Evolutionary conservation across 805 yeast species (phyloP), one percentile per base, ranked within the genome.

Genomic region (Saturnispora galanensis): DNA sequence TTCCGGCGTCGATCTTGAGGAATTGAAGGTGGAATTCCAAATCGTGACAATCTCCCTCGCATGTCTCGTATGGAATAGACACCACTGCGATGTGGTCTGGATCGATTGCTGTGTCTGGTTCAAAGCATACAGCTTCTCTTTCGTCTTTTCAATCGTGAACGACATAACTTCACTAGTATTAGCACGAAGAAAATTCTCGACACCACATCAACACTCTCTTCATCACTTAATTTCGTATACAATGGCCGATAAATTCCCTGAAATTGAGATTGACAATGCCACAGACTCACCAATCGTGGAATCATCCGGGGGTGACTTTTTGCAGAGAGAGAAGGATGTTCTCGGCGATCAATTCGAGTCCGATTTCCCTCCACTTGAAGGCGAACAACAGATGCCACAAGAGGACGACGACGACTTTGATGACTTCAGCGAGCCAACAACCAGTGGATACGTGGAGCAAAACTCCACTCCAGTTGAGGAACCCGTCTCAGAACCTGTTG

Each of bases 211-310:
- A 5, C n/a, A 26, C 11, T 26, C n/a, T 35, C 36, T 34, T 41
- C 30, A 35, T 41, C 33, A 41, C 28, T 35, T 15, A 26, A 29
- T 7, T 10, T n/a, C 16, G 12, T 2, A 31, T 44, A 52, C 13
- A 39, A 81, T 81, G 86, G 77, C 85, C 45, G 90, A 84, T 50
- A 81, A 81, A 64, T 83, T 77, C 61, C 93, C 94, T 39, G 87
- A 76, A 50, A 68, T 82, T 51, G 72, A 75, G 38, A 65, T 64
- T 32, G 57, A 53, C 31, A 62, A 59, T 39, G 62, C 57, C 29
- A 59, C 50, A 21, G 66, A 59, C 26, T 61, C 57, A 18, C 26
- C 29, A 13, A 73, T 63, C 13, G 71, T 61, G 40, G 31, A 17
- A 3, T 40, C 15, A 9, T 18, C 38, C 3, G 40, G 29, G 10